A percentile compares a stretch with the other conserved stretches of the same genome.
Conservation (phyloP, 2,329 filamentous ascomycete species). For the Aspergillus ustus region DNA sequence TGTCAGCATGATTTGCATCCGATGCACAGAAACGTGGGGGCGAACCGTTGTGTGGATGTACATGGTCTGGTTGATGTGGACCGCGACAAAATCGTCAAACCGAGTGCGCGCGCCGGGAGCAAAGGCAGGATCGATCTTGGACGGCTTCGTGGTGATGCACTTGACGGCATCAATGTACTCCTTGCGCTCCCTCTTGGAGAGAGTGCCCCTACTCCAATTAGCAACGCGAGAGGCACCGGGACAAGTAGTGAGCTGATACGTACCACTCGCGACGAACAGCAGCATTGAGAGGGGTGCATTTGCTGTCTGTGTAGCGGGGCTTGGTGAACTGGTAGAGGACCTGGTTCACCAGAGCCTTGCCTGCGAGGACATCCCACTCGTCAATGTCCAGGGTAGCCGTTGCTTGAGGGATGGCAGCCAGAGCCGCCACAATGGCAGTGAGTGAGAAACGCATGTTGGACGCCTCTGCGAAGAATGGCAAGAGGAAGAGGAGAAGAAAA, state of each 20-base stretch:
- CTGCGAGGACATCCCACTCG: conserved; percentile 20
- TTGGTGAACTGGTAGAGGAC: conserved; percentile 18
- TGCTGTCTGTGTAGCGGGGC: conserved; percentile 3
- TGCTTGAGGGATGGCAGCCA: conserved; percentile 9
- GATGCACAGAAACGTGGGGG: neutral
- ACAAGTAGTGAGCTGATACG: conserved; percentile 10
- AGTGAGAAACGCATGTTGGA: conserved; percentile 17
- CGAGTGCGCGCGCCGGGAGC: conserved; percentile 51
- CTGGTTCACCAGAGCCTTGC: conserved; percentile 16
- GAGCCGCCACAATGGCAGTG: conserved; percentile 13
- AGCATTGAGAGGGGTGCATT: conserved; percentile 22
- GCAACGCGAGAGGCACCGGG: neutral
- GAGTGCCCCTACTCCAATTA: conserved; percentile 7
- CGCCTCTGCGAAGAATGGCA: neutral
- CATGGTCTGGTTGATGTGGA: conserved; percentile 55
- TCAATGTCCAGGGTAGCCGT: conserved; percentile 7
- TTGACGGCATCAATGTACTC: conserved; percentile 53
- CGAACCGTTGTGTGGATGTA: conserved; percentile 47
- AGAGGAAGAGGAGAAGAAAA: neutral
- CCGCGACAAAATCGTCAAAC: conserved; percentile 58
- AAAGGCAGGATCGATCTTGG: conserved; percentile 25
- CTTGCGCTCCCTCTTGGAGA: conserved; percentile 15
- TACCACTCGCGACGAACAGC: conserved; percentile 27
- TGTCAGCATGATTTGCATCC: neutral
- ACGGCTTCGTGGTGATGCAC: conserved; percentile 40